Evolutionary conservation across 176 grass and related monocot species (phyloP), one percentile per base, ranked within the genome.

Genomic region (Carex cristatella): DNA sequence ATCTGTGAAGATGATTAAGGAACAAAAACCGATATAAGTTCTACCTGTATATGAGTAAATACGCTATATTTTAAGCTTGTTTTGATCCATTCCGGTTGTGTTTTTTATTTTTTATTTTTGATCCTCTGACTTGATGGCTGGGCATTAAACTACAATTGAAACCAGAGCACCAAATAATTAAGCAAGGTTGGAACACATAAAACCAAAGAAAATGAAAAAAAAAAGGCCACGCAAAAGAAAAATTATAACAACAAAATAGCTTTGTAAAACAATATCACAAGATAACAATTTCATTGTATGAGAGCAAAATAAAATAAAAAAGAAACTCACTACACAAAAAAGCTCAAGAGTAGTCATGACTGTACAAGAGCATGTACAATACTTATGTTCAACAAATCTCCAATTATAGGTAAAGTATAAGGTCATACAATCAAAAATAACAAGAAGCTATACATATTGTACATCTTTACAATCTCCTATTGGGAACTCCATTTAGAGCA

Each of bases 31-130:
- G 10, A 16, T 27, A 83, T 31, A 67, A 68, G 40, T 53, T 14
- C 55, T 67, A 13, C 12, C 44, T 83, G 61, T 83, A 83, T 83
- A 83, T 83, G 81, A 83, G 81, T 83, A 83, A 83, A 83, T 83
- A 66, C 80, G 4, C 48, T 83, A 68, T 83, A 83, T 69, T 69
- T 32, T 68, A 81, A 66, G 40, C 64, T 83, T 83, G 40, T 51
- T 83, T 83, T 68, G 7, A 32, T 68, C 37, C 18, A 66, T 51
- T 76, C 27, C 14, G 71, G 23, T 1, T 30, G 44, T 51, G n/a
- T 23, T 23, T 27, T 49, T 76, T 75, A 11, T 48, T 53, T 53
- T 75, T 5, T n/a, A 4, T 15, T 5, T 12, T 69, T 28, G 15
- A 55, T 76, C 44, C 27, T 76, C 72, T 55, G 27, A 31, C 48